Base-by-base conservation (phyloP, 805 yeast genomes). In the Saccharomyces paradoxus region DNA sequence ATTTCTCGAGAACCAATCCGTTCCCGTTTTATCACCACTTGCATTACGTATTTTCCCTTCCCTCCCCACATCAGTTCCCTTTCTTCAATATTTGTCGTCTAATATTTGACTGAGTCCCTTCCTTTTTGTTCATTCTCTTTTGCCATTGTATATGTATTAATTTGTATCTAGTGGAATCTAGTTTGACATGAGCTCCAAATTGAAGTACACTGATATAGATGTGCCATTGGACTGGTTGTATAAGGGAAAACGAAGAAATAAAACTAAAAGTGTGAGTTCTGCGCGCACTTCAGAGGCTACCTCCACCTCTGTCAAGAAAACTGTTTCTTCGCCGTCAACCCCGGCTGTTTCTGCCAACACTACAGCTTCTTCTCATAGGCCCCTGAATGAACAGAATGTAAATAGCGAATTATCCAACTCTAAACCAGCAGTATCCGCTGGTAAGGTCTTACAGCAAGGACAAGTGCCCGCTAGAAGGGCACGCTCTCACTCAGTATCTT, bases 161-260 rank as follows among this genome's bases (percentile, higher is more conserved):
- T 31, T 32, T 32, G 41, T 21, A 21, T 17, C 41, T 26, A 12
- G 22, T 37, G 12, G 22, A 37, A 37, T 21, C 44, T 37, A 37
- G 44, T 37, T 12, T 17, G 24, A 37, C 22, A 37, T 37, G 44
- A 37, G 44, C 51, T 31, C 47, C 26, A 29, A 30, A 24, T 37
- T 37, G 17, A 37, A 37, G 7, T 37, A 37, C 12, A 41, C 54
- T 5, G 69, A 62, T 30, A 60, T 66, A 14, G 71, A 84, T 62
- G 85, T 87, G 48, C 92, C 87, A 60, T 90, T 87, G 12, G 95
- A 87, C 64, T 87, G 96, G 96, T 73, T 87, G 28, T 87, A 87
- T 65, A 75, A 89, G 62, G 91, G 91, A n/a, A 84, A 84, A 65
- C 82, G 84, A 46, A 37, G 44, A 12, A 37, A 21, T 37, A 37